Conservation (phyloP, 1,284 basidiomycete genomes). For the Phlebopus sp. region DNA sequence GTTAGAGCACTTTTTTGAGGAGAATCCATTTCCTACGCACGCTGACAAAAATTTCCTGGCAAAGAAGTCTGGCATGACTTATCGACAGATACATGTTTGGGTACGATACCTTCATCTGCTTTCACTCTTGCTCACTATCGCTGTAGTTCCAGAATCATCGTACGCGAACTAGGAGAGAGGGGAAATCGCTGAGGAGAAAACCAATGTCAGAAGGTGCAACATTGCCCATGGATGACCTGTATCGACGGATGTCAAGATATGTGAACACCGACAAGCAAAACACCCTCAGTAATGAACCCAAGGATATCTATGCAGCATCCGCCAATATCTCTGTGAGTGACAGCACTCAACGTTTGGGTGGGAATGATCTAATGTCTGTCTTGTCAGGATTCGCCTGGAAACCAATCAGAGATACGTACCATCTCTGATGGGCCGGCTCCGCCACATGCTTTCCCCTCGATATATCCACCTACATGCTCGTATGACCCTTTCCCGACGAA, state of each 20-base stretch:
- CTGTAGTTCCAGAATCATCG: constrained; percentile 47
- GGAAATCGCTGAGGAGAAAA: constrained; percentile 13
- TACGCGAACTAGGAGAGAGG: constrained; percentile 35
- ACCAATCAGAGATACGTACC: too few relatives aligned
- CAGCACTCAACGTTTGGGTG: too few relatives aligned
- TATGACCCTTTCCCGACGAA: too few relatives aligned
- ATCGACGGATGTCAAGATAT: constrained; percentile 22
- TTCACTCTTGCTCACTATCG: neutral
- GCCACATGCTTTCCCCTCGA: too few relatives aligned
- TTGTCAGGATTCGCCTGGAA: too few relatives aligned
- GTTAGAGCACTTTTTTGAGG: constrained; percentile 48
- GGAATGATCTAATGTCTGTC: too few relatives aligned
- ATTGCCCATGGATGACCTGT: constrained; percentile 18
- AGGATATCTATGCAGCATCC: too few relatives aligned
- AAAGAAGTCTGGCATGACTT: constrained; percentile 43
- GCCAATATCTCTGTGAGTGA: too few relatives aligned
- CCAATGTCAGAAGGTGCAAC: constrained; percentile 13
- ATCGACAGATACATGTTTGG: constrained; percentile 59
- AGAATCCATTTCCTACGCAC: constrained; percentile 49
- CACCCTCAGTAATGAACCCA: too few relatives aligned
- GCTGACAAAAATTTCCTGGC: constrained; percentile 46
- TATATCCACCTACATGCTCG: too few relatives aligned
- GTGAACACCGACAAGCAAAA: too few relatives aligned
- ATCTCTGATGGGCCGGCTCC: too few relatives aligned
- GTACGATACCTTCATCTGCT: constrained; percentile 28